A percentile compares a stretch with the other conserved stretches of the same genome.
Evolutionary conservation across 139 green algal genomes (phyloP).

Genomic region (Chlorella vulgaris): DNA sequence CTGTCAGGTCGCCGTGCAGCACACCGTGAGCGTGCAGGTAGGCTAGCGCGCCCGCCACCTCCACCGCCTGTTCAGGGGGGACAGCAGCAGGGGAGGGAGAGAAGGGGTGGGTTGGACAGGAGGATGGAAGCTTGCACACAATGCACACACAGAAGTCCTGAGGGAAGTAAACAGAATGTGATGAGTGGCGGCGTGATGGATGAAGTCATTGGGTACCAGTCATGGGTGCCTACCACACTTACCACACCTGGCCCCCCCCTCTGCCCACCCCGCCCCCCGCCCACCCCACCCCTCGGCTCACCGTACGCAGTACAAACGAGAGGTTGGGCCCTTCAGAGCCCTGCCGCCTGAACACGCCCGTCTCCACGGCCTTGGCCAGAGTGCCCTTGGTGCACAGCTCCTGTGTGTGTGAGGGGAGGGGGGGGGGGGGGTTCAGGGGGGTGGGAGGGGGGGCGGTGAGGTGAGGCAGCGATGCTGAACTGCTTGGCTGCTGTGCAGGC

Average conservation of each 20-base stretch:
- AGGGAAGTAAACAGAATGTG: not conserved
- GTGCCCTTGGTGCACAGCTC: not conserved
- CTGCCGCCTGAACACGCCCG: not conserved
- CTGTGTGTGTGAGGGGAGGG: not conserved
- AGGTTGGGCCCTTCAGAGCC: not conserved
- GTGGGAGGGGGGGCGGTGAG: not conserved
- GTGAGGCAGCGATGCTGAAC: not conserved
- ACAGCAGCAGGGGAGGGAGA: not conserved
- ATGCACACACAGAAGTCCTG: not conserved
- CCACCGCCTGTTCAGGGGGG: constrained; percentile 49
- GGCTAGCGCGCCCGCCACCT: constrained; percentile 62
- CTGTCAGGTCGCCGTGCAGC: constrained; percentile 72
- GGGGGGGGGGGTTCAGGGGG: not conserved
- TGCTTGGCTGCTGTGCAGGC: not conserved
- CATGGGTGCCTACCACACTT: not conserved
- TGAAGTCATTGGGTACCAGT: not conserved
- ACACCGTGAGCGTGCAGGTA: constrained; percentile 66
- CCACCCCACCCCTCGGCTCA: not conserved
- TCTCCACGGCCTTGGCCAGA: not conserved
- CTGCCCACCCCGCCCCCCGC: not conserved
- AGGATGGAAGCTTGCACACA: not conserved
- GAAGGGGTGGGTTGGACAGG: not conserved
- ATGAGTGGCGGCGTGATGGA: no score
- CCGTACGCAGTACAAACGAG: not conserved
- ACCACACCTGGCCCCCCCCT: not conserved